phyloP scores from a whole-genome alignment of 805 yeast species.

The Myxozyma melibiosi region DNA sequence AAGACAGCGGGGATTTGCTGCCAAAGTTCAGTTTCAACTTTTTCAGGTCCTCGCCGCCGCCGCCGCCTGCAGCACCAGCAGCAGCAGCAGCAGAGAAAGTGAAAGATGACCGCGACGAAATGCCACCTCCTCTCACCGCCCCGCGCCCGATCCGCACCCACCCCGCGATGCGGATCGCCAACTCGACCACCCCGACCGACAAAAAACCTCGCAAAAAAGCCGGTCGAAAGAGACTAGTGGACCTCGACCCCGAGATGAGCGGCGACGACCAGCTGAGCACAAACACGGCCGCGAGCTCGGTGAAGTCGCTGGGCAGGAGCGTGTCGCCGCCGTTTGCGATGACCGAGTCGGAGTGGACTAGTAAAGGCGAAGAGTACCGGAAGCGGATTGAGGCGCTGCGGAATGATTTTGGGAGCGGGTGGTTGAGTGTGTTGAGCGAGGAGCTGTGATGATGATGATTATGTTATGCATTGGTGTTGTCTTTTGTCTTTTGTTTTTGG shows the following conservation, averaged over 20 bases:
- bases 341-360: conserved; percentile 27
- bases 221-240: conserved; percentile 24
- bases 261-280: conserved; percentile 25
- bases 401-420: conserved; percentile 36
- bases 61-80: background rate
- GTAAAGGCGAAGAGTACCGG: conserved; percentile 41
- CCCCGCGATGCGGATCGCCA: conserved; percentile 21
- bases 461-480: background rate
- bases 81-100: background rate
- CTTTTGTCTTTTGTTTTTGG: background rate
- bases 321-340: conserved; percentile 4
- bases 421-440: conserved; percentile 41
- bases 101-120: background rate
- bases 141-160: conserved; percentile 1
- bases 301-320: conserved; percentile 15
- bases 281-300: conserved; percentile 16
- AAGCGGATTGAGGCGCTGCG: conserved; percentile 44
- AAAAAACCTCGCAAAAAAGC: conserved; percentile 5
- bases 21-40: conserved; percentile 23
- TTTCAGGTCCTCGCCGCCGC: conserved; percentile 7
- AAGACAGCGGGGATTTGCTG: conserved; percentile 8
- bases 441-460: conserved; percentile 22
- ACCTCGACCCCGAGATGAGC: conserved; percentile 19
- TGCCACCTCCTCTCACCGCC: conserved; percentile 4
- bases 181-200: conserved; percentile 5